phyloP scores from a whole-genome alignment of 495 filamentous ascomycete species.

The Aspergillus hancockii region DNA sequence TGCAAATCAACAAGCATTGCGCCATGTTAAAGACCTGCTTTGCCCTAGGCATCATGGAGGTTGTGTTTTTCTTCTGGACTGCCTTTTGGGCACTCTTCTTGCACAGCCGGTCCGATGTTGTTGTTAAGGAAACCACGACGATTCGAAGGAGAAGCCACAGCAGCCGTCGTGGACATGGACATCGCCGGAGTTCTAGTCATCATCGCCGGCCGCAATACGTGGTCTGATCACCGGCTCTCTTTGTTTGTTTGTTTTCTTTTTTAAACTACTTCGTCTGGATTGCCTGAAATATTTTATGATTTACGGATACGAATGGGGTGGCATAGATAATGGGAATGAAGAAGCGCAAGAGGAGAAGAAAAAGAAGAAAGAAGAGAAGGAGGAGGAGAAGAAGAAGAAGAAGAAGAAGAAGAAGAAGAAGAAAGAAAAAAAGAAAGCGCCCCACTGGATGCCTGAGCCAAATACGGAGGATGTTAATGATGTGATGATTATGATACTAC shows the following conservation, averaged over 20 bases:
- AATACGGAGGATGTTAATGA: not conserved
- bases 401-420: not conserved
- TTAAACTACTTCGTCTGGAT: not conserved
- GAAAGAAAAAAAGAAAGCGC: not conserved
- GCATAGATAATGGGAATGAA: not conserved
- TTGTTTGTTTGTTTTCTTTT: constrained; percentile 1
- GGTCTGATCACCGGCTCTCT: constrained; percentile 31
- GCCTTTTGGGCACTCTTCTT: constrained; percentile 60
- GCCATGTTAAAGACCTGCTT: constrained; percentile 86
- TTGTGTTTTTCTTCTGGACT: constrained; percentile 78
- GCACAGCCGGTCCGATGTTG: constrained; percentile 41
- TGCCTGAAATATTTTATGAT: constrained; percentile 1
- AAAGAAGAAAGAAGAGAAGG: not conserved
- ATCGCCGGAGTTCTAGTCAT: constrained; percentile 34
- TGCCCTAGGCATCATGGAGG: constrained; percentile 86
- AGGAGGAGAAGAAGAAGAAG: not conserved
- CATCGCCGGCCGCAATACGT: constrained; percentile 41
- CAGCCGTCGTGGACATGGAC: constrained; percentile 37
- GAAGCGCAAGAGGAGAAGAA: not conserved
- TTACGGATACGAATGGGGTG: constrained; percentile 10
- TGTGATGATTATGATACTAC: not conserved
- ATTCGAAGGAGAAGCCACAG: constrained; percentile 45
- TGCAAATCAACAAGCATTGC: constrained; percentile 71
- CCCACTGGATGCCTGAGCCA: not conserved
- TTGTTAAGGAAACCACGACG: constrained; percentile 44